Base-by-base conservation (phyloP, 306 rosid genomes). In the Glycine latifolia region DNA sequence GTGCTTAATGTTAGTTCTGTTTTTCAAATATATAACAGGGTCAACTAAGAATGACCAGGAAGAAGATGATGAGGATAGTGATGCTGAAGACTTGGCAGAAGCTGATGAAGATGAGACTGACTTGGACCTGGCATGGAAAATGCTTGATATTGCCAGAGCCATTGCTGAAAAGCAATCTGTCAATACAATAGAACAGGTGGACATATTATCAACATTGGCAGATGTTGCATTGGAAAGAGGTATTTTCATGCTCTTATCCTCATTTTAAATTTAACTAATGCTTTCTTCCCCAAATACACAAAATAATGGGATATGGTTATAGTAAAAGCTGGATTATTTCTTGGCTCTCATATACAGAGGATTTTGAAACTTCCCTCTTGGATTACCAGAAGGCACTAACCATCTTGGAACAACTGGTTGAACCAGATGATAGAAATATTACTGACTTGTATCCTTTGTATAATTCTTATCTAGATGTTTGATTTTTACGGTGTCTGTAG, bases 221-320 rank as follows among this genome's bases (percentile, higher is more conserved):
- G 99, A 96, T 84, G 98, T 96, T 78, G 91, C 99, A 53, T 67
- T 93, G 79, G 97, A 96, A 88, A 93, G 99, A 91, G 99, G 99
- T 93, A 10, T 17, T 81, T 80, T 53, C 54, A 62, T 70, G 46
- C 12, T 8, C 72, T 35, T 80, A 39, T 4, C 31, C 76, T 61
- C 77, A 16, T 63, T 78, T 83, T 15, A 72, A 63, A n/a, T 39
- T 73, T 69, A n/a, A 59, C 7, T 1, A 1, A 44, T 35, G 46
- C 26, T 55, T 33, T 14, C 73, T 60, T 33, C 44, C 65, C 75
- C 71, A 53, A 4, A 35, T 17, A 16, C 70, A 54, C 26, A 52
- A 50, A 69, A 61, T 33, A 10, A 20, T 3, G 53, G 46, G 17
- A 15, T 67, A 76, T 47, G 54, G 15, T 71, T 79, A 26, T 78